Percentiles rank a stretch among this genome's conserved stretches.
phyloP scores from a whole-genome alignment of 1,284 basidiomycete genomes.

The Meira nashicola region DNA sequence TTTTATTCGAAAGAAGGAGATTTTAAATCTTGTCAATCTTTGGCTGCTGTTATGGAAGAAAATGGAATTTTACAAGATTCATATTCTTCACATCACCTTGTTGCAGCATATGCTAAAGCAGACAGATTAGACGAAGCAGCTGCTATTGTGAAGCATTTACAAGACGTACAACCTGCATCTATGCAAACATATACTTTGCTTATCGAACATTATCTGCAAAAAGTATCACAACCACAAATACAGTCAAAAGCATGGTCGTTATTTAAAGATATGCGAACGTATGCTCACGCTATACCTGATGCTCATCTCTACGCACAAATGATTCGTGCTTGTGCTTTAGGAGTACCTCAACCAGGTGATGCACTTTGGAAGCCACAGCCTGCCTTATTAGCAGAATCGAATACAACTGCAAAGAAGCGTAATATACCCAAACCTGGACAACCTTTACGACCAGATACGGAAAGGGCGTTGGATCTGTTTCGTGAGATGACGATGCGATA shows the following conservation, averaged over 20 bases:
- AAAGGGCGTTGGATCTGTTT: slow-evolving; percentile 87
- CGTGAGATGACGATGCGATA: slow-evolving; percentile 76
- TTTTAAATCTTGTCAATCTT: slow-evolving; percentile 35
- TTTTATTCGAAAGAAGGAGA: slow-evolving; percentile 60
- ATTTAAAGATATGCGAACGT: slow-evolving; percentile 90
- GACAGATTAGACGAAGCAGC: slow-evolving; percentile 15
- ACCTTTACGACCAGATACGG: slow-evolving; percentile 63
- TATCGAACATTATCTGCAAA: slow-evolving; percentile 27
- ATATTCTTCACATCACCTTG: slow-evolving; percentile 35
- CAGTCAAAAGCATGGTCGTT: slow-evolving; percentile 66
- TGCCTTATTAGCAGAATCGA: not conserved
- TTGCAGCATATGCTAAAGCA: slow-evolving; percentile 31
- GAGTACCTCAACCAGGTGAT: slow-evolving; percentile 55
- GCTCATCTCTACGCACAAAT: slow-evolving; percentile 72
- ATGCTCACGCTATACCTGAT: slow-evolving; percentile 78
- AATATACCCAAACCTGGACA: not conserved
- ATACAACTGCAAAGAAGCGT: not conserved
- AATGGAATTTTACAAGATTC: slow-evolving; percentile 23
- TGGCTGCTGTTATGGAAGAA: slow-evolving; percentile 18
- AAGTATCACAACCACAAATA: slow-evolving; percentile 24
- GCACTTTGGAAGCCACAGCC: slow-evolving; percentile 10
- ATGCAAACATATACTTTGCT: slow-evolving; percentile 45
- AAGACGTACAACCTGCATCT: slow-evolving; percentile 24
- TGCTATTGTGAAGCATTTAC: slow-evolving; percentile 11
- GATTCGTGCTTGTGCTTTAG: slow-evolving; percentile 76